Base-by-base conservation (phyloP, 1,139 yeast species). In the Yamadazyma taylorii region DNA sequence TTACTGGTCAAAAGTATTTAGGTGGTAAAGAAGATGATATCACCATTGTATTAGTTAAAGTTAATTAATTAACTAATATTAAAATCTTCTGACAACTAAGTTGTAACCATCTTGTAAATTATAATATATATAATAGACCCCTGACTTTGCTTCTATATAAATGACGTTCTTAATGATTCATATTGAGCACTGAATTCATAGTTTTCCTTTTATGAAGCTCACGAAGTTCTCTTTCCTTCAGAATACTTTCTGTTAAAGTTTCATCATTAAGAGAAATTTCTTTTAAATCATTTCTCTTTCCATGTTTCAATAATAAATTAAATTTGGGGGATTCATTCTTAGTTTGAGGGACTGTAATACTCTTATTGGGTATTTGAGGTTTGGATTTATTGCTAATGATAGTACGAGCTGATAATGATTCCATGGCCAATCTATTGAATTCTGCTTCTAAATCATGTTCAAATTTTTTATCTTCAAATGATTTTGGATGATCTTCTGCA, bases 11-110 rank as follows among this genome's bases (percentile, higher is more conserved):
- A 54, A 66, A 69, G 40, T 85, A 86, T 52, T 69, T 79, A 44
- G 97, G 98, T 28, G 98, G 97, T 19, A 92, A 92, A 61, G 95
- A 89, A 37, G 98, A 92, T 63, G 98, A 92, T 59, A 84, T 90
- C 25, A 88, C 97, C 0, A 79, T 85, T 12, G 82, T 90, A 1
- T 72, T 86, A 52, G 78, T 89, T 21, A 73, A 73, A 53, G 84
- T 82, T 24, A 29, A 29, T 19, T 29, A 16, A 17, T 16, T 16
- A n/a, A n/a, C n/a, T n/a, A n/a, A n/a, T n/a, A n/a, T n/a, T 12
- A 17, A 24, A 21, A 31, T 16, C 11, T 9, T 21, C 5, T 12
- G 13, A 19, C 25, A 21, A 24, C 5, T 12, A 23, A 21, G 32
- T 36, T 33, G 19, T 33, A 31, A 21, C 30, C 27, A 17, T n/a